Conservation (phyloP, 441 rosid genomes). For the Corymbia citriodora region DNA sequence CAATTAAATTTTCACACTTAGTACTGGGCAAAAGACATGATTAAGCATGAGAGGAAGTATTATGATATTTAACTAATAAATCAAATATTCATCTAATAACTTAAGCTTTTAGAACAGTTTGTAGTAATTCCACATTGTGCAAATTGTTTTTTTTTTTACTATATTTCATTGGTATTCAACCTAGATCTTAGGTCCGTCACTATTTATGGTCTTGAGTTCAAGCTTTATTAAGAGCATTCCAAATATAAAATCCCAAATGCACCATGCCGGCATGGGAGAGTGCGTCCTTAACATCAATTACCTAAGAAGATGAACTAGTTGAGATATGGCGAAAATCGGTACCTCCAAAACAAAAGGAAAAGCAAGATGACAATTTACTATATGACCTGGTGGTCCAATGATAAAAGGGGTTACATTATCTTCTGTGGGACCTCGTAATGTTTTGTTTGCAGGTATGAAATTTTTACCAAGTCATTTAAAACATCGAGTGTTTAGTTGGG, state of each 20-base stretch:
- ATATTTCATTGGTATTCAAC: too few species aligned
- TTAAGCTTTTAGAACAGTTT: too few species aligned
- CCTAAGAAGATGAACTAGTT: neutral
- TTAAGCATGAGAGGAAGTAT: too few species aligned
- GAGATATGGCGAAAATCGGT: neutral
- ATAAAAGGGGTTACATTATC: neutral
- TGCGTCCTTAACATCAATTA: neutral
- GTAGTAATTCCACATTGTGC: too few species aligned
- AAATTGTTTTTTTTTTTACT: too few species aligned
- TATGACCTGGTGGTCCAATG: neutral
- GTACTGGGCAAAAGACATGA: too few species aligned
- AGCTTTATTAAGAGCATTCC: neutral
- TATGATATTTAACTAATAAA: too few species aligned
- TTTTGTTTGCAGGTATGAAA: neutral
- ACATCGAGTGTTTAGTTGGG: neutral
- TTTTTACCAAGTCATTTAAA: neutral
- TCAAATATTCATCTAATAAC: too few species aligned
- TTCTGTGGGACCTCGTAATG: fast-evolving
- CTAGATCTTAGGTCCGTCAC: fast-evolving
- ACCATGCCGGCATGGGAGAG: neutral
- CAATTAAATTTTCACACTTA: too few species aligned
- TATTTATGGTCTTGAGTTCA: neutral
- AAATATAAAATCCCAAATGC: too few species aligned
- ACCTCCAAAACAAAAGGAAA: neutral
- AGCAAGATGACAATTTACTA: too few species aligned